phyloP scores from a whole-genome alignment of 257 asterid species.

The Scutellaria minor region DNA sequence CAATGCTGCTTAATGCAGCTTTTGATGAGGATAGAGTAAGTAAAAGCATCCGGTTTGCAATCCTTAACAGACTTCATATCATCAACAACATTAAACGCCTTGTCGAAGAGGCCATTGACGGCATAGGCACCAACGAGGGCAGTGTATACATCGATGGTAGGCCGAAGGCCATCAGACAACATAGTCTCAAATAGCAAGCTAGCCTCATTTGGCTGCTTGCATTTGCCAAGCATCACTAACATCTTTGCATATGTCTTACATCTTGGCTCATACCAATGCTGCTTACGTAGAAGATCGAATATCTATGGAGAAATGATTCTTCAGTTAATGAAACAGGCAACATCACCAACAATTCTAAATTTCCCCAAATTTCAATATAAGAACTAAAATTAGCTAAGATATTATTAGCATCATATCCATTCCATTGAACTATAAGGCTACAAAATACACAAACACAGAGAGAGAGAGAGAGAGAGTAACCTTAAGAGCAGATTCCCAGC shows the following conservation, averaged over 20 bases:
- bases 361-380: slow-evolving; percentile 16
- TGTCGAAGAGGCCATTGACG: slow-evolving; percentile 62
- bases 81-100: slow-evolving; percentile 58
- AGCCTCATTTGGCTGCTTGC: slow-evolving; percentile 79
- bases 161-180: slow-evolving; percentile 74
- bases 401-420: background rate
- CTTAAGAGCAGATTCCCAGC: slow-evolving; percentile 94
- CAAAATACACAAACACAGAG: background rate
- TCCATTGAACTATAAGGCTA: background rate
- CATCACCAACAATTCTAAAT: slow-evolving; percentile 12
- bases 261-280: slow-evolving; percentile 84
- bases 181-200: slow-evolving; percentile 66
- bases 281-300: slow-evolving; percentile 82
- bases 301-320: slow-evolving; percentile 50
- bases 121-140: slow-evolving; percentile 83
- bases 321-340: slow-evolving; percentile 26
- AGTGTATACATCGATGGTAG: slow-evolving; percentile 75
- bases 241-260: slow-evolving; percentile 74
- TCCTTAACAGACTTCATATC: slow-evolving; percentile 62
- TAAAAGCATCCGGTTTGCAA: slow-evolving; percentile 83
- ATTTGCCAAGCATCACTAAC: slow-evolving; percentile 88
- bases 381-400: background rate
- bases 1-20: slow-evolving; percentile 60
- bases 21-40: slow-evolving; percentile 76
- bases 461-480: slow-evolving; percentile 40